These are phyloP conservation scores for Syncephalastrum sp. DNA, from an alignment of 371 early-diverging fungal species.

Conservation along the genomic window DNA sequence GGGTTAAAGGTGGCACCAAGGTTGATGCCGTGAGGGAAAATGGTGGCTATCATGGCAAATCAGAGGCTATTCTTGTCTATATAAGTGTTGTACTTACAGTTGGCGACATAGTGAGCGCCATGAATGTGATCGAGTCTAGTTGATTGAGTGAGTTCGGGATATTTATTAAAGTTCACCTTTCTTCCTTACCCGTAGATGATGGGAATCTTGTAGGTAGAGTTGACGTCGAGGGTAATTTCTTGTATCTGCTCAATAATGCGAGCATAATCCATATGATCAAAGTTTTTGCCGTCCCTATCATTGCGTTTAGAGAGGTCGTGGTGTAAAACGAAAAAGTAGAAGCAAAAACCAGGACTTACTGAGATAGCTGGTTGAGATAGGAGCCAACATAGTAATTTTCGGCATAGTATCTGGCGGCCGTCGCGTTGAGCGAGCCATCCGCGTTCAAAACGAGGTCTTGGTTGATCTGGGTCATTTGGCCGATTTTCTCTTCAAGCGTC, in stretches of 20 bases:
- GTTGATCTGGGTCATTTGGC: slow-evolving; percentile 71
- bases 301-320: not conserved
- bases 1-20: slow-evolving; percentile 56
- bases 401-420: slow-evolving; percentile 48
- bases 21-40: slow-evolving; percentile 55
- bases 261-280: slow-evolving; percentile 26
- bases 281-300: slow-evolving; percentile 25
- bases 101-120: slow-evolving; percentile 66
- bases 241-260: slow-evolving; percentile 31
- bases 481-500: slow-evolving; percentile 61
- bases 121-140: slow-evolving; percentile 62
- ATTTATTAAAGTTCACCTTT: not conserved
- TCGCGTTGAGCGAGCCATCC: slow-evolving; percentile 43
- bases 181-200: slow-evolving; percentile 38
- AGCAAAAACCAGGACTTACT: slow-evolving; percentile 13
- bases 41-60: slow-evolving; percentile 32
- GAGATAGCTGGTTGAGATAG: slow-evolving; percentile 32
- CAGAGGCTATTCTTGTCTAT: not conserved
- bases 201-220: slow-evolving; percentile 34
- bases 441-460: slow-evolving; percentile 29
- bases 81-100: slow-evolving; percentile 16
- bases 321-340: not conserved
- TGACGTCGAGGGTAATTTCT: slow-evolving; percentile 28
- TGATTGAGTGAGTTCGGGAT: not conserved
- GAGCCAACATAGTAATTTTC: slow-evolving; percentile 38